Conservation (phyloP, 2,329 filamentous ascomycete species). For the Arthrobotrys pseudoclavata region DNA sequence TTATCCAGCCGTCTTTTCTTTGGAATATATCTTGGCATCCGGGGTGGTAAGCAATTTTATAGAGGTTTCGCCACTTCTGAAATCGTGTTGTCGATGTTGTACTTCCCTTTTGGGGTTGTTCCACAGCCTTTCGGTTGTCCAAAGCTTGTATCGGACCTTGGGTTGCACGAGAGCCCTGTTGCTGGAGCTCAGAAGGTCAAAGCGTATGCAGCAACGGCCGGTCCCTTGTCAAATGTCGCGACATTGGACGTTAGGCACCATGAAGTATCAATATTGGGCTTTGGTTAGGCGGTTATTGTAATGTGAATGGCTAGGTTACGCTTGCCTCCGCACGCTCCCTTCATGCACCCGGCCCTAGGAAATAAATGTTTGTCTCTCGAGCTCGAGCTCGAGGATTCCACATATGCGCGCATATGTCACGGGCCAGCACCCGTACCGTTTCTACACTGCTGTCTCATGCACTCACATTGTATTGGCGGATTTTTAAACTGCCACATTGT, state of each 20-base stretch:
- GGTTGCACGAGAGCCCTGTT: neutral
- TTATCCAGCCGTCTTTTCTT: neutral
- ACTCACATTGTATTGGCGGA: neutral
- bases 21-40: neutral
- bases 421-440: neutral
- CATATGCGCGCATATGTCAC: neutral
- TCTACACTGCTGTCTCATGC: neutral
- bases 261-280: neutral
- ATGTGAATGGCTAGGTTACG: neutral
- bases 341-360: neutral
- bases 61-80: neutral
- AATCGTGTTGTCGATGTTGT: slow-evolving; percentile 11
- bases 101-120: slow-evolving; percentile 8
- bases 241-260: neutral
- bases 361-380: neutral
- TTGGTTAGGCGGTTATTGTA: neutral
- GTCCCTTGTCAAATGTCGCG: neutral
- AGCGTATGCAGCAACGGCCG: slow-evolving; percentile 12
- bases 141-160: slow-evolving; percentile 6
- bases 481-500: neutral
- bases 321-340: slow-evolving; percentile 9
- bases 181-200: slow-evolving; percentile 1
- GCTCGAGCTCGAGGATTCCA: neutral
- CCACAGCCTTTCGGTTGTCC: slow-evolving; percentile 11
- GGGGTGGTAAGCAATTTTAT: neutral